Percentiles rank a stretch among this genome's conserved stretches.
These are phyloP conservation scores for Oehlia diaphana DNA, from an alignment of 192 early-diverging fungal species.

Conservation along the genomic window DNA sequence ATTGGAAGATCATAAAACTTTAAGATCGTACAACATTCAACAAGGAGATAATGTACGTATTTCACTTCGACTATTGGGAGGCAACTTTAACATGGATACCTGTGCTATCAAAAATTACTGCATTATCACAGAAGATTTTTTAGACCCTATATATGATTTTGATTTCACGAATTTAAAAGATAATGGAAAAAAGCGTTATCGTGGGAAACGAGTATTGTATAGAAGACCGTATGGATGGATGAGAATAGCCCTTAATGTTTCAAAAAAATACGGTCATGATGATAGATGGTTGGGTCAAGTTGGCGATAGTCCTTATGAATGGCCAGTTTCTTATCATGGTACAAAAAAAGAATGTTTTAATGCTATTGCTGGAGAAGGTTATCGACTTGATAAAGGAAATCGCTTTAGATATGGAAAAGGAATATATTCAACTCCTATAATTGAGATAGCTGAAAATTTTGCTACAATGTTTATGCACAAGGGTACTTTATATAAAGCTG, in stretches of 20 bases:
- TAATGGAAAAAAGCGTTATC: not conserved
- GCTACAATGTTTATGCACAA: not conserved
- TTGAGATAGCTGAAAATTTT: not conserved
- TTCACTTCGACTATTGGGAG: not conserved
- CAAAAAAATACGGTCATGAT: not conserved
- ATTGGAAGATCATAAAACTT: not conserved
- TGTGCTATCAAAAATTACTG: not conserved
- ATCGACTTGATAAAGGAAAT: not conserved
- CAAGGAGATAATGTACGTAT: not conserved
- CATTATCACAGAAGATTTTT: not conserved
- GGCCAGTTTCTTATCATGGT: not conserved
- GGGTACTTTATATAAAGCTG: not conserved
- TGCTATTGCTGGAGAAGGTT: not conserved
- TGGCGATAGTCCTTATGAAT: no score
- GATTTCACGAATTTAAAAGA: not conserved
- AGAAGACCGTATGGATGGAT: not conserved
- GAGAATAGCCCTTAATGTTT: not conserved
- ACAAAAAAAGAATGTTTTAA: not conserved
- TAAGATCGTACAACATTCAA: not conserved
- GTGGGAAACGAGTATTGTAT: not conserved
- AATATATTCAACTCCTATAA: not conserved
- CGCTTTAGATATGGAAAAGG: not conserved
- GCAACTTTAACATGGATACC: no score
- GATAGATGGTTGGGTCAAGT: not conserved
- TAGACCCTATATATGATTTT: not conserved